Percentiles rank a stretch among this genome's conserved stretches.
phyloP scores from a whole-genome alignment of 495 filamentous ascomycete genomes.

The Lasiosphaeria miniovina region DNA sequence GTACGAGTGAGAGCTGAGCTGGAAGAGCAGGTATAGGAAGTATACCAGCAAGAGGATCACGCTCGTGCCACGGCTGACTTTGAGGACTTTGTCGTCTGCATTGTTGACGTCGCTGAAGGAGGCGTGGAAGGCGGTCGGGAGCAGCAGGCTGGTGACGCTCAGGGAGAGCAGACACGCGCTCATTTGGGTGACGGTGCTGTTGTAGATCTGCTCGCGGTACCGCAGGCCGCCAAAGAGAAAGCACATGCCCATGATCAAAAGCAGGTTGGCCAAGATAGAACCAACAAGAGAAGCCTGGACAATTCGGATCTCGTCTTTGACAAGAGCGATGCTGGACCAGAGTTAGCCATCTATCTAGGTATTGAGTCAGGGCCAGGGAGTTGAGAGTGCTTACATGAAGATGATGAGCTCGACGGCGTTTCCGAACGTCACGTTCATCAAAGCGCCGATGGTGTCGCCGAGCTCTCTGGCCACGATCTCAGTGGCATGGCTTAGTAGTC shows the following conservation, averaged over 20 bases:
- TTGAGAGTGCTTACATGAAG: conserved; percentile 41
- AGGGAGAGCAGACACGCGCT: conserved; percentile 85
- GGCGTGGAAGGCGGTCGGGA: conserved; percentile 77
- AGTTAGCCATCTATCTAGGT: background rate
- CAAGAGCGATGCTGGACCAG: conserved; percentile 21
- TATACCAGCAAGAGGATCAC: conserved; percentile 80
- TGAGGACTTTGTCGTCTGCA: conserved; percentile 66
- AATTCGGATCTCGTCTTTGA: conserved; percentile 75
- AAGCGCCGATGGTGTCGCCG: conserved; percentile 75
- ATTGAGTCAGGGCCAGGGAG: background rate
- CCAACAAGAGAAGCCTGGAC: conserved; percentile 84
- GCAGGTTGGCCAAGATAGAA: conserved; percentile 82
- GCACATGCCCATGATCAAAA: conserved; percentile 86
- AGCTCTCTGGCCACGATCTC: conserved; percentile 75
- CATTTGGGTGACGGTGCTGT: conserved; percentile 90
- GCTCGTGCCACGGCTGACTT: conserved; percentile 84
- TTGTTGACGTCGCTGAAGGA: conserved; percentile 59
- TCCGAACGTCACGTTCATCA: conserved; percentile 85
- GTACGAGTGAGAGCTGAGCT: conserved; percentile 86
- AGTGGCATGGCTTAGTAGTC: conserved; percentile 73
- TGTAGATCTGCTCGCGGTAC: conserved; percentile 88
- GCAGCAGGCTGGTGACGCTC: conserved; percentile 71
- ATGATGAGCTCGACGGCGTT: conserved; percentile 82
- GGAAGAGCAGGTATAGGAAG: conserved; percentile 78
- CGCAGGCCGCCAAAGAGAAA: conserved; percentile 81